These are phyloP conservation scores for Fonsecaea pedrosoi DNA, from an alignment of 2,329 filamentous ascomycete genomes.

Conservation along the genomic window DNA sequence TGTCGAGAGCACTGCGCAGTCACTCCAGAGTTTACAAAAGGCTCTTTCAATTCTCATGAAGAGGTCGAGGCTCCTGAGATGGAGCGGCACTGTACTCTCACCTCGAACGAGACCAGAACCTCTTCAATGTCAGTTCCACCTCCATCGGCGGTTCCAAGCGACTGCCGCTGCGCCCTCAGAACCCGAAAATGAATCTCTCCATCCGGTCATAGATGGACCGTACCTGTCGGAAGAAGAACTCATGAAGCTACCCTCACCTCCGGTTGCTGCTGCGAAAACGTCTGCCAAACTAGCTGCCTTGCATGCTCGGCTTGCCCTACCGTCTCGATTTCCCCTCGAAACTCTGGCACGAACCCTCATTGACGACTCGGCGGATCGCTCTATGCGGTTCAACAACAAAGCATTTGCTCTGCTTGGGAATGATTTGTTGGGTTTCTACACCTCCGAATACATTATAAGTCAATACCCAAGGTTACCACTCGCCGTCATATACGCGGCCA, in stretches of 20 bases:
- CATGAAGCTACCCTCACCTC: conserved; percentile 71
- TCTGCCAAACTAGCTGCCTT: conserved; percentile 93
- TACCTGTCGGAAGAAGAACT: conserved; percentile 45
- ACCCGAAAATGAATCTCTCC: conserved; percentile 40
- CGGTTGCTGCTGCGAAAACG: conserved; percentile 67
- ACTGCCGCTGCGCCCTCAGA: conserved; percentile 46
- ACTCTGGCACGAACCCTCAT: conserved; percentile 86
- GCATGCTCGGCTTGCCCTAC: conserved; percentile 84
- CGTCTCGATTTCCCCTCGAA: conserved; percentile 80
- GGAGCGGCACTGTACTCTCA: conserved; percentile 59
- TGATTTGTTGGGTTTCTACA: conserved; percentile 86
- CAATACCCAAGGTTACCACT: conserved; percentile 91
- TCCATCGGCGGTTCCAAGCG: conserved; percentile 51
- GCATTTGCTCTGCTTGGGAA: conserved; percentile 81
- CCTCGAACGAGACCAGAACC: conserved; percentile 52
- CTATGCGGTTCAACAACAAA: conserved; percentile 85
- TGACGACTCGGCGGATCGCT: conserved; percentile 80
- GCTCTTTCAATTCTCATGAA: conserved; percentile 51
- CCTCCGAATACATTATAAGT: conserved; percentile 84
- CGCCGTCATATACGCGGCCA: conserved; percentile 82
- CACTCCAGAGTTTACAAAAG: conserved; percentile 21
- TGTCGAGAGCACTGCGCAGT: conserved; percentile 1
- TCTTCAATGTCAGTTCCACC: conserved; percentile 47
- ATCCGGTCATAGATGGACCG: conserved; percentile 42
- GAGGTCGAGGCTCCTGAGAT: conserved; percentile 59